Evolutionary conservation across 208 protist species (phyloP).

Genomic region (Polymyxa betae): DNA sequence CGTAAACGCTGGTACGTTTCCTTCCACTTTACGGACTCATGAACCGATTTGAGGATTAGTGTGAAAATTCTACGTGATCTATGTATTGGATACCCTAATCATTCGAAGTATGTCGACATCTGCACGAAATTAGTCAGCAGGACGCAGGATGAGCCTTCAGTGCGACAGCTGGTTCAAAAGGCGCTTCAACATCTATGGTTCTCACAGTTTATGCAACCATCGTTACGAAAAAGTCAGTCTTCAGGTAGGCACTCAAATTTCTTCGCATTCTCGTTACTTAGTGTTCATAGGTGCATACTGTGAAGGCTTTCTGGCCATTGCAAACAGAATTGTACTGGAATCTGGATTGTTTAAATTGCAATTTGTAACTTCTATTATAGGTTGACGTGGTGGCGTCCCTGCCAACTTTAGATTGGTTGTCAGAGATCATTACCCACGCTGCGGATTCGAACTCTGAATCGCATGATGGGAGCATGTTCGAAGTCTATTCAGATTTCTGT

Average conservation of each 20-base stretch:
- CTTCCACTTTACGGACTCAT: neutral
- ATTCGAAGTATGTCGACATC: constrained; percentile 29
- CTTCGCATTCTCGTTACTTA: no score
- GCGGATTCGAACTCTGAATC: neutral
- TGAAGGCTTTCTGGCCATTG: no score
- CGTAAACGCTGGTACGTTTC: constrained; percentile 3
- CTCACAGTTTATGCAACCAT: neutral
- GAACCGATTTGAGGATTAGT: neutral
- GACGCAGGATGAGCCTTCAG: neutral
- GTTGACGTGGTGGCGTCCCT: constrained; percentile 14
- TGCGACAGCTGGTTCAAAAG: neutral
- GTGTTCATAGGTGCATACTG: no score
- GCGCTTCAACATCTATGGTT: constrained; percentile 42
- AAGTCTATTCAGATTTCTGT: constrained; percentile 9
- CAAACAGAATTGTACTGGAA: neutral
- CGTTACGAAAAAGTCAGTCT: neutral
- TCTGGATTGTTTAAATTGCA: neutral
- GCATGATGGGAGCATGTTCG: neutral
- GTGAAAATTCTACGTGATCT: constrained; percentile 42
- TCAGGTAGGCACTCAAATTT: no score
- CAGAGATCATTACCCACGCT: neutral
- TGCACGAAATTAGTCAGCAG: neutral
- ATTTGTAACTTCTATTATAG: neutral
- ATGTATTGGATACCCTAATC: neutral
- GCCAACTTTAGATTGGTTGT: constrained; percentile 16